Conservation (phyloP, 495 filamentous ascomycete genomes). For the Hypoxylon cercidicola region DNA sequence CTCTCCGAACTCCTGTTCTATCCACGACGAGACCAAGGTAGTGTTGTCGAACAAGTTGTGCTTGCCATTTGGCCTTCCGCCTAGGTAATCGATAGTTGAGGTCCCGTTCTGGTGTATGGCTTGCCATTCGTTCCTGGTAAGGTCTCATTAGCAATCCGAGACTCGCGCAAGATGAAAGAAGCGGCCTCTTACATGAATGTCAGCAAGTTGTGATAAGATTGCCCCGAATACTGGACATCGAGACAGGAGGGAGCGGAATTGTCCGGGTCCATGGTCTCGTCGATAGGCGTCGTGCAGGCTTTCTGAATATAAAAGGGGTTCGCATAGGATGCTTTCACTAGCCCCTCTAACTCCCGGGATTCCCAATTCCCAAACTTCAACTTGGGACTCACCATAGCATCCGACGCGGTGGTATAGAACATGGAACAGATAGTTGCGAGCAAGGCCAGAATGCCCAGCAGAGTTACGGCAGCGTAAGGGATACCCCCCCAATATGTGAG, state of each 20-base stretch:
- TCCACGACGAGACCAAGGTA: slow-evolving; percentile 70
- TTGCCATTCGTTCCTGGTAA: slow-evolving; percentile 57
- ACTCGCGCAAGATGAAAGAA: slow-evolving; percentile 50
- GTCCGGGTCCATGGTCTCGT: slow-evolving; percentile 44
- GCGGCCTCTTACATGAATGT: slow-evolving; percentile 44
- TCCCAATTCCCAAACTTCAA: slow-evolving; percentile 64
- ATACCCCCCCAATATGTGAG: slow-evolving; percentile 72
- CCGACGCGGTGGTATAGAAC: slow-evolving; percentile 78
- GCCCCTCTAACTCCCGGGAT: slow-evolving; percentile 57
- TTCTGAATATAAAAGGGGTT: slow-evolving; percentile 63
- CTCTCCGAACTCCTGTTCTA: slow-evolving; percentile 58
- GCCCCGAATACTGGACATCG: slow-evolving; percentile 69
- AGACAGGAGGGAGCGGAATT: slow-evolving; percentile 66
- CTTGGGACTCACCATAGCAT: slow-evolving; percentile 75
- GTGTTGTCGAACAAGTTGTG: slow-evolving; percentile 73
- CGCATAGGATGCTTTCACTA: slow-evolving; percentile 67
- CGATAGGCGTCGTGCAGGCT: slow-evolving; percentile 70
- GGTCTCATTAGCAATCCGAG: slow-evolving; percentile 59
- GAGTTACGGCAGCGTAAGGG: slow-evolving; percentile 66
- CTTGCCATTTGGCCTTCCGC: slow-evolving; percentile 60
- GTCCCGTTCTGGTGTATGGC: slow-evolving; percentile 49
- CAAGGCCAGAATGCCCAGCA: slow-evolving; percentile 68
- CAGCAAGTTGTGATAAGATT: slow-evolving; percentile 54
- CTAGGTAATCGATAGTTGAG: slow-evolving; percentile 50
- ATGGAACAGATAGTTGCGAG: slow-evolving; percentile 69